phyloP scores from a whole-genome alignment of 2,329 filamentous ascomycete genomes.

The Taxawa tesnikishii region DNA sequence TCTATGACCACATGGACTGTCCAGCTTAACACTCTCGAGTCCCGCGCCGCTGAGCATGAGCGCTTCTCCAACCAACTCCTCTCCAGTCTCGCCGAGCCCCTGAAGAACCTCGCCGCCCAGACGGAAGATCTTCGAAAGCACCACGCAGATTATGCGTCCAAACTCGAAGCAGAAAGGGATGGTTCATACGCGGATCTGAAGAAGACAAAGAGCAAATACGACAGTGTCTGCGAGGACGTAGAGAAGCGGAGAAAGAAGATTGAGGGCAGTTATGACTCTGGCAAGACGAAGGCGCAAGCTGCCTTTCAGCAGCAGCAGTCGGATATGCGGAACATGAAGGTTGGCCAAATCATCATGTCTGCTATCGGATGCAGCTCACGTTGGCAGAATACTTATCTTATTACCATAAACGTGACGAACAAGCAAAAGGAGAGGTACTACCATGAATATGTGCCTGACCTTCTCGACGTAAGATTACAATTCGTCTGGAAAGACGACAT shows the following conservation, averaged over 20 bases:
- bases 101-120: conserved; percentile 59
- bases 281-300: conserved; percentile 78
- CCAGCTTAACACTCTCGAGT: conserved; percentile 81
- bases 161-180: conserved; percentile 83
- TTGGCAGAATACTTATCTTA: conserved; percentile 75
- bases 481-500: not conserved
- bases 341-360: conserved; percentile 7
- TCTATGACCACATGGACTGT: conserved; percentile 96
- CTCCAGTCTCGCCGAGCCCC: conserved; percentile 69
- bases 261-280: conserved; percentile 76
- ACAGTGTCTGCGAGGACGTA: conserved; percentile 84
- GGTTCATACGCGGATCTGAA: conserved; percentile 70
- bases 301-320: conserved; percentile 83
- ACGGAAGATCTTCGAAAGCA: conserved; percentile 91
- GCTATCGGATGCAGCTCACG: conserved; percentile 4
- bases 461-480: conserved; percentile 74
- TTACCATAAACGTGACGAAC: conserved; percentile 92
- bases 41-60: conserved; percentile 79
- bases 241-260: conserved; percentile 91
- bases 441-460: conserved; percentile 87
- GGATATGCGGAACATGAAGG: conserved; percentile 93
- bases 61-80: conserved; percentile 69
- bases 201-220: conserved; percentile 89
- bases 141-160: conserved; percentile 77
- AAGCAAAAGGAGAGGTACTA: conserved; percentile 97